Base-by-base conservation (phyloP, 805 yeast species). In the Ogataea zsoltii region DNA sequence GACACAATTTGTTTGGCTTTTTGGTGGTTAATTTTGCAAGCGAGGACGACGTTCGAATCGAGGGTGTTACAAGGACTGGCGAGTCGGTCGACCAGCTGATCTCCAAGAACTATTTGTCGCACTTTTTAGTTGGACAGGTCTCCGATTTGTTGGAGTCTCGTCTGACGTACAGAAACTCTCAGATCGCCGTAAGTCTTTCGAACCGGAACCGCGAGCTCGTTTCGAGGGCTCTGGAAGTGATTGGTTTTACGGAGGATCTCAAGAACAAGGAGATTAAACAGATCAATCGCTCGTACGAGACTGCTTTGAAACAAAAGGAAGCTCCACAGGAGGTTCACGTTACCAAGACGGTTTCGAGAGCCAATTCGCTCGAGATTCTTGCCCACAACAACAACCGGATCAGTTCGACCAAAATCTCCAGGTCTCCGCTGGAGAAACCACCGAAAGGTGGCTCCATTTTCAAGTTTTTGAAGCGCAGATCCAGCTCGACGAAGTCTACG, bases 91-190 rank as follows among this genome's bases (percentile, higher is more conserved):
- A 56, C 3, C 56, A 56, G 28, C 54, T 57, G 6, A 64, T 74
- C 10, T 48, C 56, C 12, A 50, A 63, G 17, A 42, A 54, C 2
- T 67, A 69, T 13, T 61, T 79, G 14, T 59, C 74, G 4, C 55
- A 55, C 1, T 55, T 62, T 16, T 50, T 80, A 21, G 60, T 71
- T 3, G 64, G 62, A 13, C 73, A 75, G 44, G 48, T 75, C 4
- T 62, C 73, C 10, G 62, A 64, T 25, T 42, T 72, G 28, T 58
- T 67, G 51, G 60, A 68, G 0, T 54, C 64, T 17, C 62, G 58
- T 25, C 45, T 69, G 32, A 62, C 73, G 9, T 58, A 70, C 12
- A 66, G 65, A 4, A 73, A 74, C 48, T 55, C 59, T 3, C 46
- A 40, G 3, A 50, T 67, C 42, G 52, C 60, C 1, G 56, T 53